Evolutionary conservation across 2,329 filamentous ascomycete genomes (phyloP).

Genomic region (Colletotrichum musae): DNA sequence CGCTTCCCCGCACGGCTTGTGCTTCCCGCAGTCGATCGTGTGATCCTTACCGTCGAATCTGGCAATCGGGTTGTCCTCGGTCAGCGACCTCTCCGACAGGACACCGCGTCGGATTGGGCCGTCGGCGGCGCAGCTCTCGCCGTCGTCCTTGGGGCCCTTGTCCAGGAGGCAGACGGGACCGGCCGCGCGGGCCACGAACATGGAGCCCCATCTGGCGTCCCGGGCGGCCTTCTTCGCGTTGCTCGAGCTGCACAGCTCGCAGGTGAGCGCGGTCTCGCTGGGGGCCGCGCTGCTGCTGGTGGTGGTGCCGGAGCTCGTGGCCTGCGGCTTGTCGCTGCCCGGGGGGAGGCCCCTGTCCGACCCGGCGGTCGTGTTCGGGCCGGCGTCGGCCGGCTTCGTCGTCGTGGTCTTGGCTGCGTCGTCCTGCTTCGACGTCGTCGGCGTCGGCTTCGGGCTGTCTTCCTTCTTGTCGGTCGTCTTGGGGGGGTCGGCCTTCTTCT

Average conservation of each 20-base stretch:
- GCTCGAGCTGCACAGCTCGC: slow-evolving; percentile 3
- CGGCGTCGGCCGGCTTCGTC: too few relatives aligned
- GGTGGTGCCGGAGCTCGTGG: not conserved
- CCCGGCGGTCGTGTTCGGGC: not conserved
- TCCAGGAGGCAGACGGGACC: not conserved
- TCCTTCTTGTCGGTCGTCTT: slow-evolving; percentile 9
- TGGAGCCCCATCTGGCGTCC: slow-evolving; percentile 5
- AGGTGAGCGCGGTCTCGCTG: not conserved
- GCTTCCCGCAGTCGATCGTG: too few relatives aligned
- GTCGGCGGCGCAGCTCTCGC: too few relatives aligned
- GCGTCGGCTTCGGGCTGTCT: not conserved
- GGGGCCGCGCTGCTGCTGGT: not conserved
- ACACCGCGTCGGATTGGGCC: too few relatives aligned
- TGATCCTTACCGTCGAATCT: too few relatives aligned
- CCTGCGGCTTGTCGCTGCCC: not conserved
- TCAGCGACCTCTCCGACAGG: too few relatives aligned
- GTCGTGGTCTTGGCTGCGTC: too few relatives aligned
- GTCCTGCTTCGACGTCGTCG: not conserved
- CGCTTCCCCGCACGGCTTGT: too few relatives aligned
- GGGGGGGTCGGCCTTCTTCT: not conserved
- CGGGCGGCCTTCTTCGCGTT: slow-evolving; percentile 9
- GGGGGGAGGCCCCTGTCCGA: not conserved
- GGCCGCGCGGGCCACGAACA: slow-evolving; percentile 1
- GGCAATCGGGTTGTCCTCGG: too few relatives aligned
- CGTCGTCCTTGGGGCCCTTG: too few relatives aligned